These are phyloP conservation scores for Aspergillus sp. DNA, from an alignment of 2,329 filamentous ascomycete genomes.

Conservation along the genomic window DNA sequence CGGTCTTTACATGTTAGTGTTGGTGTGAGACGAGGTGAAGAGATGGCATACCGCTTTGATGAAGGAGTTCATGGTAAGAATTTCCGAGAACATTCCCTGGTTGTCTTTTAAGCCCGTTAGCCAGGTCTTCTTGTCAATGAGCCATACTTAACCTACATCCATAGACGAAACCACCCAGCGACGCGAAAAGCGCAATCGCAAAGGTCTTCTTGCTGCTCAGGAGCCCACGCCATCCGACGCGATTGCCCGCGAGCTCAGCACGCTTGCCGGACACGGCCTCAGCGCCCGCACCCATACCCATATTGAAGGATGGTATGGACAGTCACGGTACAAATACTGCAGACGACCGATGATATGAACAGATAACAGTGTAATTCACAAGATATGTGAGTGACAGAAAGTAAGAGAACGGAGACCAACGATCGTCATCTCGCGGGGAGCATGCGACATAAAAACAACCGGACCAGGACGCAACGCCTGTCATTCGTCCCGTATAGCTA, in stretches of 20 bases:
- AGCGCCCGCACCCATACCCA: slow-evolving; percentile 9
- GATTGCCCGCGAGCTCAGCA: slow-evolving; percentile 35
- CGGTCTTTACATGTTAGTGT: slow-evolving; percentile 21
- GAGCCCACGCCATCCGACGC: slow-evolving; percentile 50
- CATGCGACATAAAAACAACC: slow-evolving; percentile 2
- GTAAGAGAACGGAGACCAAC: background rate
- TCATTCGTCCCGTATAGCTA: background rate
- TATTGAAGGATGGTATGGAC: background rate
- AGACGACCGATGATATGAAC: background rate
- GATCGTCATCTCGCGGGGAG: background rate
- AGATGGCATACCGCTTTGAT: slow-evolving; percentile 46
- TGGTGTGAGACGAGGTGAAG: slow-evolving; percentile 8
- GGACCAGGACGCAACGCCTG: background rate
- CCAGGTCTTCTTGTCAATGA: too few species aligned
- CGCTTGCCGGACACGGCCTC: slow-evolving; percentile 36
- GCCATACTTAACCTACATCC: slow-evolving; percentile 51
- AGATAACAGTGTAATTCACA: background rate
- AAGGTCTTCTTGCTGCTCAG: slow-evolving; percentile 57
- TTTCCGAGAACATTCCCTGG: slow-evolving; percentile 74
- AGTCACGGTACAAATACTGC: background rate
- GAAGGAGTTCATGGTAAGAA: slow-evolving; percentile 56
- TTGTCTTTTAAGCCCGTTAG: slow-evolving; percentile 51
- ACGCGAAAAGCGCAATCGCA: slow-evolving; percentile 57
- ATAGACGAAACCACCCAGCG: slow-evolving; percentile 57
- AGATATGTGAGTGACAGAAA: background rate